A percentile compares a stretch with the other conserved stretches of the same genome.
These are phyloP conservation scores for Colletotrichum falcatum DNA, from an alignment of 2,329 filamentous ascomycete species.

Conservation along the genomic window DNA sequence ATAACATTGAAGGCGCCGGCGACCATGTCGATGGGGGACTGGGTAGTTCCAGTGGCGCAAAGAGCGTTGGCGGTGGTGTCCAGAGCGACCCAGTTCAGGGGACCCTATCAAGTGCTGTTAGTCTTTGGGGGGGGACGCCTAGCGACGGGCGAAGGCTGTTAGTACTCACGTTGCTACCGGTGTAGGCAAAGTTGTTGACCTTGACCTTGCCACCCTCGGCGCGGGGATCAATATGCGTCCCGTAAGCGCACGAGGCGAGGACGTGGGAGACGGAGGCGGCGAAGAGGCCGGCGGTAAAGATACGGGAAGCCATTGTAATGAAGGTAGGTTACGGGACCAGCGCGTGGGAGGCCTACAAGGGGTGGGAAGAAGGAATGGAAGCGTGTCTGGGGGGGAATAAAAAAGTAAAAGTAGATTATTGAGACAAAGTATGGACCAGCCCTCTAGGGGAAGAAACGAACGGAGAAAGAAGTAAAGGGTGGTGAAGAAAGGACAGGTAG, in stretches of 20 bases:
- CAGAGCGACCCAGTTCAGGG: slow-evolving; percentile 61
- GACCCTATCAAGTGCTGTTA: slow-evolving; percentile 49
- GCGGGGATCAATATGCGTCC: slow-evolving; percentile 52
- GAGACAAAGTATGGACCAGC: slow-evolving; percentile 34
- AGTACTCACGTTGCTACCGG: slow-evolving; percentile 49
- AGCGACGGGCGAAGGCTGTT: neutral
- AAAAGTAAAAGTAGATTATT: slow-evolving; percentile 33
- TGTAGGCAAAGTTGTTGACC: slow-evolving; percentile 54
- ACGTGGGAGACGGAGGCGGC: slow-evolving; percentile 37
- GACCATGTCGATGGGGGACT: slow-evolving; percentile 61
- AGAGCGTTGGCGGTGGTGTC: slow-evolving; percentile 52
- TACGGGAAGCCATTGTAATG: slow-evolving; percentile 37
- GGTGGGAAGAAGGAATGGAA: slow-evolving; percentile 23
- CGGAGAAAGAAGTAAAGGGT: slow-evolving; percentile 24
- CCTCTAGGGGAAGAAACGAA: slow-evolving; percentile 40
- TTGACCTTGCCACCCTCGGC: slow-evolving; percentile 47
- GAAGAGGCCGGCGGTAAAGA: slow-evolving; percentile 35
- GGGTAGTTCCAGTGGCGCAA: slow-evolving; percentile 58
- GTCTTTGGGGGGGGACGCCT: neutral
- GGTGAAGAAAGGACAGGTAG: slow-evolving; percentile 18
- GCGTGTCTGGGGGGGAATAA: neutral
- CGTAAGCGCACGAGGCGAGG: slow-evolving; percentile 55
- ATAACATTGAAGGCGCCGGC: slow-evolving; percentile 40
- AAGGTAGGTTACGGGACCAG: slow-evolving; percentile 38
- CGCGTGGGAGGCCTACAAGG: slow-evolving; percentile 31